Evolutionary conservation across 1,284 basidiomycete genomes (phyloP).

Genomic region (Ceratobasidium sp.): DNA sequence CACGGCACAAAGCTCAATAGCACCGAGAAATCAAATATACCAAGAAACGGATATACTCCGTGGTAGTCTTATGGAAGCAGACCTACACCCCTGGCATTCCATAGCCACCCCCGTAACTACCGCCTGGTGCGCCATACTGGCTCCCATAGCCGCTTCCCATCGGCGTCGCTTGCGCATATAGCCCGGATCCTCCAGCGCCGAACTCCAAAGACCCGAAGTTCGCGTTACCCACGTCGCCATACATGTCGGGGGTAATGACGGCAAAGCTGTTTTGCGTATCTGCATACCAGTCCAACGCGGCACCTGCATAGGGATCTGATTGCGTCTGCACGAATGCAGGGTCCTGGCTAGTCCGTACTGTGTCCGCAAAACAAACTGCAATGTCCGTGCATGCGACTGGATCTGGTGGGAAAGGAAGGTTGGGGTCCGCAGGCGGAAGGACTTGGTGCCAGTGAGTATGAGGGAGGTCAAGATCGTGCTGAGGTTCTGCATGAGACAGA

Average conservation of each 20-base stretch:
- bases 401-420: slow-evolving; percentile 38
- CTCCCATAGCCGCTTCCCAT: not conserved
- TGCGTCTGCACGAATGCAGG: slow-evolving; percentile 22
- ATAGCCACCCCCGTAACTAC: not conserved
- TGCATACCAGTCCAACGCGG: slow-evolving; percentile 20
- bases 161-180: not conserved
- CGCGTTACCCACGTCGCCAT: not conserved
- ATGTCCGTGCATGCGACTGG: slow-evolving; percentile 37
- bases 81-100: slow-evolving; percentile 7
- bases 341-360: slow-evolving; percentile 29
- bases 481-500: slow-evolving; percentile 23
- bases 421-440: slow-evolving; percentile 33
- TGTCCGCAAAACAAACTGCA: slow-evolving; percentile 37
- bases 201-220: not conserved
- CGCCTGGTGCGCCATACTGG: not conserved
- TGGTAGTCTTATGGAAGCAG: not conserved
- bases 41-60: not conserved
- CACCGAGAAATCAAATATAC: not conserved
- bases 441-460: slow-evolving; percentile 39
- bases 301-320: slow-evolving; percentile 26
- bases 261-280: slow-evolving; percentile 24
- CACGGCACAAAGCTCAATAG: not conserved
- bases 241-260: slow-evolving; percentile 5
- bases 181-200: not conserved
- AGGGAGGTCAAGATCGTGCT: slow-evolving; percentile 30